Base-by-base conservation (phyloP, 73 alveolate species). In the Halteria grandinella region DNA sequence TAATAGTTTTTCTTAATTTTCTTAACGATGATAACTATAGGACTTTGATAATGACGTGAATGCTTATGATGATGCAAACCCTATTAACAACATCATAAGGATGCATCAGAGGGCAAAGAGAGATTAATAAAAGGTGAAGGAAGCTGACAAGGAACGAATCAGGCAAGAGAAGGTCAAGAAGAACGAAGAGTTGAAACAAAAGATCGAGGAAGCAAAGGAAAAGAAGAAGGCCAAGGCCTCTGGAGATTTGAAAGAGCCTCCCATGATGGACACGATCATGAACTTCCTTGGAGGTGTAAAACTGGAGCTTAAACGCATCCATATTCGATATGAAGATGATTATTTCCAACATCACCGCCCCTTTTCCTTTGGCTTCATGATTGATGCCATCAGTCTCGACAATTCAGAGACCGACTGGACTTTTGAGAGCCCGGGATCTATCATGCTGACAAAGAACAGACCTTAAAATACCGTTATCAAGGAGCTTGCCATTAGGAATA, bases 281-380 rank as follows among this genome's bases (percentile, higher is more conserved):
- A 40, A 58, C 59, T 49, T 72, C n/a, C 52, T 83, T 20, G 60
- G 75, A 28, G 74, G 76, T 18, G 25, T 62, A 6, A 55, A 57
- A 21, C 23, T 73, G 49, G 83, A 60, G 43, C 59, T 83, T 17
- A 60, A 77, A 14, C 55, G 69, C 27, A 43, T 83, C 55, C 92
- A 83, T 33, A 41, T 83, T 43, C 72, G 92, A 74, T 83, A 83
- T 60, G 92, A 83, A 71, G 92, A 83, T 50, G 92, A 83, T 37
- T 83, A 73, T 58, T 83, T 83, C 49, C 37, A 44, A 29, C 47
- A 20, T 25, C 69, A 59, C 12, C 74, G 43, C 29, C 92, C 92
- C 1, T 83, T 47, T 51, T 77, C 92, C 2, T 83, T 83, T 28
- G 92, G 92, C 4, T 8, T 60, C 0, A 50, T 73, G 39, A 63